Conservation (phyloP, 192 early-diverging fungal species). For the Backusella macrospora region DNA sequence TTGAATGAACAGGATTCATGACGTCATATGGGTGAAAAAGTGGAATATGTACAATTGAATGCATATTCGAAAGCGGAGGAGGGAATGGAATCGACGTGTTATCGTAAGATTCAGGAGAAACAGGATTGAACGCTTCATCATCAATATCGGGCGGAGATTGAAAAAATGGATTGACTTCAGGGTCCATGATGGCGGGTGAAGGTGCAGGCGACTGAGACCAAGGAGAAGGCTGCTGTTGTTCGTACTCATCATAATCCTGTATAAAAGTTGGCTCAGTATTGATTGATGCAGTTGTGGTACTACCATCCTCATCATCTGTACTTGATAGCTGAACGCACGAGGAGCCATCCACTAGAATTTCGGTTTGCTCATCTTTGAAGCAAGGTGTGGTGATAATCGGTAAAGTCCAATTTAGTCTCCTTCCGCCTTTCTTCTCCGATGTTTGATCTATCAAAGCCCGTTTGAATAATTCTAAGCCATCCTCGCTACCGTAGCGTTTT, state of each 20-base stretch:
- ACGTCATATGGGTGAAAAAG: slow-evolving; percentile 48
- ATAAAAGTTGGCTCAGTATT: slow-evolving; percentile 4
- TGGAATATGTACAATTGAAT: slow-evolving; percentile 58
- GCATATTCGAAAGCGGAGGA: slow-evolving; percentile 43
- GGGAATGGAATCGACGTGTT: slow-evolving; percentile 28
- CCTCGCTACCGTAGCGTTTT: slow-evolving; percentile 20
- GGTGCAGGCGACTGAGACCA: slow-evolving; percentile 63
- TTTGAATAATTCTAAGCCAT: slow-evolving; percentile 29
- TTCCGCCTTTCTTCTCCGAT: slow-evolving; percentile 7
- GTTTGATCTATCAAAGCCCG: slow-evolving; percentile 25
- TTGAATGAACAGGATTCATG: slow-evolving; percentile 35
- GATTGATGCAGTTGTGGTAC: not conserved
- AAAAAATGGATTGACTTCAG: slow-evolving; percentile 61
- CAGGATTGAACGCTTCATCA: slow-evolving; percentile 61
- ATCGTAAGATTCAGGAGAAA: slow-evolving; percentile 36
- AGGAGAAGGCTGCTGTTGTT: slow-evolving; percentile 56
- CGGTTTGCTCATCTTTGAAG: slow-evolving; percentile 31
- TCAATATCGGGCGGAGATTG: slow-evolving; percentile 53
- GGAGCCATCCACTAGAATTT: slow-evolving; percentile 23
- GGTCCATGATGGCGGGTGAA: slow-evolving; percentile 54
- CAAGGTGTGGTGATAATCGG: slow-evolving; percentile 34
- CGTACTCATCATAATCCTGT: slow-evolving; percentile 53
- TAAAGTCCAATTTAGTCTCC: slow-evolving; percentile 36
- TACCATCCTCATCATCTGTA: slow-evolving; percentile 3
- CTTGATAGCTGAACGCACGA: slow-evolving; percentile 21